These are phyloP conservation scores for Periconia digitata DNA, from an alignment of 2,329 filamentous ascomycete genomes.

Conservation along the genomic window DNA sequence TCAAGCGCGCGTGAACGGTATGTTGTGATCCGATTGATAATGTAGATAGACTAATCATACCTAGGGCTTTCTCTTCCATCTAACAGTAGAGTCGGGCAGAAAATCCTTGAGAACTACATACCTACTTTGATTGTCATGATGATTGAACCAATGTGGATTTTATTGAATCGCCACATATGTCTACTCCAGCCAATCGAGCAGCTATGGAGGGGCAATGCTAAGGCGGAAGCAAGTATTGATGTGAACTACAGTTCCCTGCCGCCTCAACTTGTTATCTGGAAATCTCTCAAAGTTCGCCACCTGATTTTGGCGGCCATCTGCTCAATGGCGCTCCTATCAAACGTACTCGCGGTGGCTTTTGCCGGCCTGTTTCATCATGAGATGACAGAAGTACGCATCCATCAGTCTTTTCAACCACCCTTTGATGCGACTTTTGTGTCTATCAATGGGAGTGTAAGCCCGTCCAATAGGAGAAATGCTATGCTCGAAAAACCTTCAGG, in stretches of 20 bases:
- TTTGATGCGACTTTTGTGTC: constrained; percentile 22
- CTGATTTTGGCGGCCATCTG: constrained; percentile 53
- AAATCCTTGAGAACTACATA: constrained; percentile 53
- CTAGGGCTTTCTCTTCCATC: constrained; percentile 44
- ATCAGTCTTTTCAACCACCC: constrained; percentile 6
- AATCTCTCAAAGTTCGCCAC: constrained; percentile 51
- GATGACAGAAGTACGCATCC: constrained; percentile 5
- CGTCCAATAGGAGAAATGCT: neutral
- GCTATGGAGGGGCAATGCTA: constrained; percentile 46
- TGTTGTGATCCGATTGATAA: neutral
- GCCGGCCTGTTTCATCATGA: constrained; percentile 54
- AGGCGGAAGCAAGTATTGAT: constrained; percentile 35
- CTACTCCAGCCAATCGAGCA: constrained; percentile 58
- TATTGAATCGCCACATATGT: constrained; percentile 57
- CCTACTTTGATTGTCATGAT: constrained; percentile 59
- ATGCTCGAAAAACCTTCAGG: constrained; percentile 11
- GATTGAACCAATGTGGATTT: constrained; percentile 59
- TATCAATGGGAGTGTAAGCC: constrained; percentile 30
- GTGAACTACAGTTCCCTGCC: constrained; percentile 59
- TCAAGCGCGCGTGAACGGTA: constrained; percentile 18
- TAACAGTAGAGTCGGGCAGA: constrained; percentile 37
- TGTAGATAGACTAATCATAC: constrained; percentile 1
- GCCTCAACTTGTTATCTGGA: constrained; percentile 53
- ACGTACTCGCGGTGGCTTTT: constrained; percentile 57
- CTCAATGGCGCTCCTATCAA: constrained; percentile 51